phyloP scores from a whole-genome alignment of 176 grass and related monocot species.

The sorghum (Sorghum bicolor) region DNA sequence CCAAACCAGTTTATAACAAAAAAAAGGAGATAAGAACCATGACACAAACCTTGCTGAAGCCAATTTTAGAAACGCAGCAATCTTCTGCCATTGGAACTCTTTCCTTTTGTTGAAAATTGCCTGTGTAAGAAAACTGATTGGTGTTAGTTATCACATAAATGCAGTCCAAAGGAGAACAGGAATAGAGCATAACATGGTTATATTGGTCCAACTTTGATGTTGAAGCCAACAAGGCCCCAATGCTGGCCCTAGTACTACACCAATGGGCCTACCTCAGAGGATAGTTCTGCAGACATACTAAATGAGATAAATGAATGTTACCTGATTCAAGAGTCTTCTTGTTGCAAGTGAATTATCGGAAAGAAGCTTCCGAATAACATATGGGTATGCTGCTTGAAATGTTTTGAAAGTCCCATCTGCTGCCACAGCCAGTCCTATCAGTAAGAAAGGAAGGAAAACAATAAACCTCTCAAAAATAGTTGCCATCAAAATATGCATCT shows the following conservation, averaged over 20 bases:
- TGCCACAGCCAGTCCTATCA: conserved; percentile 57
- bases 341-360: conserved; percentile 66
- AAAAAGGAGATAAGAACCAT: background rate
- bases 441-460: background rate
- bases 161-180: background rate
- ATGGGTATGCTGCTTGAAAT: conserved; percentile 75
- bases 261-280: background rate
- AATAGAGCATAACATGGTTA: background rate
- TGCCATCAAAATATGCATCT: background rate
- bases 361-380: conserved; percentile 68
- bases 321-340: conserved; percentile 63
- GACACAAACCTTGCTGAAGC: conserved; percentile 45
- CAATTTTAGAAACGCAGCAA: conserved; percentile 51
- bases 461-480: conserved; percentile 12
- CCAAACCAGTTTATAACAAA: background rate
- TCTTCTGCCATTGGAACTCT: conserved; percentile 70
- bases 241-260: background rate
- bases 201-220: background rate
- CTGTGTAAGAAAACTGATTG: conserved; percentile 16
- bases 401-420: conserved; percentile 66
- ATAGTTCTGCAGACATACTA: background rate
- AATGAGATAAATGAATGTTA: conserved; percentile 22
- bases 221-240: background rate
- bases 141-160: conserved; percentile 9
- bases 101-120: conserved; percentile 66